phyloP scores from a whole-genome alignment of 352 stramenopile genomes.

The Pythium dissimile region DNA sequence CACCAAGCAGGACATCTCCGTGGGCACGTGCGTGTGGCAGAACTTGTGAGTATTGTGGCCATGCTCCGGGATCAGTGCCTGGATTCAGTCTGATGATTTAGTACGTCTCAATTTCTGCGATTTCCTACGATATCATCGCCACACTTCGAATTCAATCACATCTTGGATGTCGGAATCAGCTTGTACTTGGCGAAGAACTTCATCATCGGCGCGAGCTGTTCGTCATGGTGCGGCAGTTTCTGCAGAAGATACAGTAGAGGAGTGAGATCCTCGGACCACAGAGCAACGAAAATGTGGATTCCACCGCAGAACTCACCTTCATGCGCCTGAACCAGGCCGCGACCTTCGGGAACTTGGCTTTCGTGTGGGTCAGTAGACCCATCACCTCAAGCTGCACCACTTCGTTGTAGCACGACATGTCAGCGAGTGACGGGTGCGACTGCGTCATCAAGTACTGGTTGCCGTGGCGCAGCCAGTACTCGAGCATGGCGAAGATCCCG shows the following conservation, averaged over 20 bases:
- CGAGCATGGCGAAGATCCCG: slow-evolving; percentile 57
- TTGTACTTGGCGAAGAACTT: slow-evolving; percentile 74
- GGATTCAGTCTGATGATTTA: too few species aligned
- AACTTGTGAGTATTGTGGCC: too few species aligned
- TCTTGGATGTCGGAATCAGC: slow-evolving; percentile 41
- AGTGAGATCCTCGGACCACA: too few species aligned
- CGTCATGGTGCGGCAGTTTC: slow-evolving; percentile 57
- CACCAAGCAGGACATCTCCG: too few species aligned
- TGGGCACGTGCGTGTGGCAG: too few species aligned
- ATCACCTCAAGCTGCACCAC: slow-evolving; percentile 72
- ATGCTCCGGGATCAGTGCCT: too few species aligned
- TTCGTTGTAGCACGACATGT: slow-evolving; percentile 81
- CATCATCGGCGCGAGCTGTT: slow-evolving; percentile 61
- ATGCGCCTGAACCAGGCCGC: slow-evolving; percentile 67
- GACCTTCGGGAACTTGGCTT: slow-evolving; percentile 48
- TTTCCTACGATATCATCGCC: too few species aligned
- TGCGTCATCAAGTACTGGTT: slow-evolving; percentile 60
- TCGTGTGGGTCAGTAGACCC: slow-evolving; percentile 40
- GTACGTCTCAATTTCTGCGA: too few species aligned
- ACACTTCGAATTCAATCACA: too few species aligned
- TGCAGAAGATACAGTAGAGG: slow-evolving; percentile 14
- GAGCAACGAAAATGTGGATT: not conserved
- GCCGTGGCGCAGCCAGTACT: slow-evolving; percentile 62
- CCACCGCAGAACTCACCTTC: slow-evolving; percentile 37
- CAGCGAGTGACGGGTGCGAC: slow-evolving; percentile 50